Evolutionary conservation across 2,329 filamentous ascomycete genomes (phyloP).

Genomic region (Aciculosporium take): DNA sequence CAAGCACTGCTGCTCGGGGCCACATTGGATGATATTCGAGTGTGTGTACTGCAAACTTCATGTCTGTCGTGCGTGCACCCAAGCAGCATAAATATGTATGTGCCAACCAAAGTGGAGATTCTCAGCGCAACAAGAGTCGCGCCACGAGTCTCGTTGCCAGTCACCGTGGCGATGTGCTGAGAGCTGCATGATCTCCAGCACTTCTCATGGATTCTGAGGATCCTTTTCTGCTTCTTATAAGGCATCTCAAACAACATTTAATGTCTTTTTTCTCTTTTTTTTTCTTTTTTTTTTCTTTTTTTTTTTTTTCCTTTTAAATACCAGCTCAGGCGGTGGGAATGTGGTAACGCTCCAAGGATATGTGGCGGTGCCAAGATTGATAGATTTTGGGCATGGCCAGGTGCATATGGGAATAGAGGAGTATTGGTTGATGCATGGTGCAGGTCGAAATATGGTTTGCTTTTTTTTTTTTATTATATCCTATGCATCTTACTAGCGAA

Average conservation of each 20-base stretch:
- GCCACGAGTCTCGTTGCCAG: background rate
- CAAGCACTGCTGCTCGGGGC: constrained; percentile 47
- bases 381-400: background rate
- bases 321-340: background rate
- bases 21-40: constrained; percentile 55
- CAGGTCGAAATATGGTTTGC: background rate
- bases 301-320: background rate
- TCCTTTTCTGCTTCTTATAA: no score
- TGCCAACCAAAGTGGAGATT: background rate
- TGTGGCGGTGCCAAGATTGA: background rate
- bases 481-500: background rate
- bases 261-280: background rate
- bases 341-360: background rate
- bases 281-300: background rate
- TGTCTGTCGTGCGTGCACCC: constrained; percentile 44
- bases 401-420: background rate
- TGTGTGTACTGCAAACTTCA: constrained; percentile 56
- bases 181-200: no score
- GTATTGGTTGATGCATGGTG: background rate
- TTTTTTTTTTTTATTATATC: background rate
- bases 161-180: no score
- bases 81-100: constrained; percentile 15
- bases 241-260: no score
- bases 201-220: no score
- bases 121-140: no score